A percentile compares a stretch with the other conserved stretches of the same genome.
Evolutionary conservation across 345 rosid genomes (phyloP).

Genomic region (Erucastrum elatum): DNA sequence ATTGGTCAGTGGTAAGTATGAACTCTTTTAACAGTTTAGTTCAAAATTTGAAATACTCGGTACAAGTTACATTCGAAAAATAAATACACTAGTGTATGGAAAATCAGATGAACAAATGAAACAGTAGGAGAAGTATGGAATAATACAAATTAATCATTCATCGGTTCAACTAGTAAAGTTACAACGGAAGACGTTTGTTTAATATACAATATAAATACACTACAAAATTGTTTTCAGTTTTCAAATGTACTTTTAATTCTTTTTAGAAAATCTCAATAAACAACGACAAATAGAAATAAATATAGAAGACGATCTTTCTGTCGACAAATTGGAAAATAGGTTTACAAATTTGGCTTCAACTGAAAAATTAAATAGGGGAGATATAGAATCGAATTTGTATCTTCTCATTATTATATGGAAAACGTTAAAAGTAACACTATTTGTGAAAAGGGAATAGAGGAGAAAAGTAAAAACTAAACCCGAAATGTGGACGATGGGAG

Average conservation of each 20-base stretch:
- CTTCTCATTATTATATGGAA: neutral
- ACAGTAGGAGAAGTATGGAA: neutral
- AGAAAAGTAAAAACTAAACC: conserved; percentile 23
- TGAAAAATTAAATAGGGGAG: neutral
- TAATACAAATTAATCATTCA: neutral
- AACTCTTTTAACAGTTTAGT: neutral
- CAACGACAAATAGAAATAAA: neutral
- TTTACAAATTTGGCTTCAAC: conserved; percentile 33
- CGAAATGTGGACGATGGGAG: conserved; percentile 12
- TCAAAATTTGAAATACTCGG: neutral
- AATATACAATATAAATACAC: neutral
- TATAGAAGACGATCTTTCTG: neutral
- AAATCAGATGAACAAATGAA: neutral
- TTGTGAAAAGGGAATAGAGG: neutral
- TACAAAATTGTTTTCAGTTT: neutral
- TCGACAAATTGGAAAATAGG: conserved; percentile 22
- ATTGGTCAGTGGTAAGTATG: neutral
- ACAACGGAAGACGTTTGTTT: neutral
- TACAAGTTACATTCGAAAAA: neutral
- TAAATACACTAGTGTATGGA: neutral
- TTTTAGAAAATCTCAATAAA: neutral
- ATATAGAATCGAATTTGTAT: neutral
- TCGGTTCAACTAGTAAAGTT: neutral
- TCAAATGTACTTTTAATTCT: no score
- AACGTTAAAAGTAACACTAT: conserved; percentile 19